Base-by-base conservation (phyloP, 1,284 basidiomycete genomes). In the Amylostereum chailletii region DNA sequence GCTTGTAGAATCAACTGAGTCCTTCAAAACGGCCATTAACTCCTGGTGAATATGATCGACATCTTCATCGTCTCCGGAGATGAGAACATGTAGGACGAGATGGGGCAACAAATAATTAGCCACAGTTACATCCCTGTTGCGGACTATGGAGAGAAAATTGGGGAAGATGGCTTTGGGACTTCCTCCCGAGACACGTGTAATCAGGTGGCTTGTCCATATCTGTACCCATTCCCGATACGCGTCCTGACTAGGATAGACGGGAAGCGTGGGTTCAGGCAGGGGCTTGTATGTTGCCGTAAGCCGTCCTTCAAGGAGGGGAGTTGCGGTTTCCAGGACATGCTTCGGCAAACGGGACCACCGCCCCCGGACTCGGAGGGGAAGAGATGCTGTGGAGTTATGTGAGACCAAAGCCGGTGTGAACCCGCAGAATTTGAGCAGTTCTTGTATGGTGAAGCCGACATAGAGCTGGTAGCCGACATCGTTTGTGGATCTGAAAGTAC, bases 171-270 rank as follows among this genome's bases (percentile, higher is more conserved):
- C 69, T 51, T 71, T 66, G 3, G 87, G 87, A 33, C 69, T 72
- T 2, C 63, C 59, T n/a, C 79, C 80, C 2, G 77, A 76, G 2
- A 74, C 75, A 61, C 76, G 71, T 7, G 78, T 74, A 50, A 98
- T 90, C n/a, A 99, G 79, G 61, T 90, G 78, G 8, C 79, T 76
- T 0, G 90, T 84, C 94, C 95, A 99, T 0, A 79, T 65, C 57
- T 96, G 92, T 27, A 99, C 77, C 96, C 96, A 99, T 65, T 99
- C 94, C 44, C 94, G 83, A 66, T 96, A 99, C 0, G 91, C 93
- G 3, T 77, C 66, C 48, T 84, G 77, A 3, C 71, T 69, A 1
- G 77, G 72, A 66, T 98, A 99, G 48, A 97, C 81, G 2, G 94
- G 93, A 56, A 83, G 76, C 33, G 70, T 61, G 37, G 72, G 67